These are phyloP conservation scores for Wickerhamomyces ciferrii DNA, from an alignment of 805 yeast genomes.

Conservation along the genomic window DNA sequence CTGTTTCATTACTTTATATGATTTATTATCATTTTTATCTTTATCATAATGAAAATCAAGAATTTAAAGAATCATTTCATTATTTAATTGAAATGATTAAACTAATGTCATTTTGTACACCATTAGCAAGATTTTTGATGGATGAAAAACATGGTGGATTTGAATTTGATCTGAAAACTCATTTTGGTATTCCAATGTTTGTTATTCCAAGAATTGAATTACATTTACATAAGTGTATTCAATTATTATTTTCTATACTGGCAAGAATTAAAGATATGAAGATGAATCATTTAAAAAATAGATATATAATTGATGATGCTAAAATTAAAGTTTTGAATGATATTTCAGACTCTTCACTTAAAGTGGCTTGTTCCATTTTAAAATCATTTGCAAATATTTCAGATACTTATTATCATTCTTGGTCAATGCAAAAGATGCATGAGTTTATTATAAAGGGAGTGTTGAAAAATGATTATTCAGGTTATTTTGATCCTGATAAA, in stretches of 20 bases:
- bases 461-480: not conserved
- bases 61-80: constrained; percentile 8
- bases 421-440: constrained; percentile 20
- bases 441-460: constrained; percentile 9
- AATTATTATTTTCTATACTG: constrained; percentile 10
- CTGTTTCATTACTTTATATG: constrained; percentile 12
- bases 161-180: constrained; percentile 12
- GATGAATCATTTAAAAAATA: not conserved
- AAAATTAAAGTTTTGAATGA: constrained; percentile 8
- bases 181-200: constrained; percentile 15
- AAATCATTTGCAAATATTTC: constrained; percentile 9
- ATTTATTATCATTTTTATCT: constrained; percentile 19
- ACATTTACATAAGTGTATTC: constrained; percentile 14
- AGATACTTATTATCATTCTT: constrained; percentile 20
- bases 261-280: constrained; percentile 10
- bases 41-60: constrained; percentile 9
- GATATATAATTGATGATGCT: not conserved
- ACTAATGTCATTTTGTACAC: not conserved
- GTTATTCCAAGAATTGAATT: constrained; percentile 18
- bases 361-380: constrained; percentile 1
- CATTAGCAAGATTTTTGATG: not conserved
- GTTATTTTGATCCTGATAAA: constrained; percentile 1
- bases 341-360: constrained; percentile 1
- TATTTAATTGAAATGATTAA: constrained; percentile 7
- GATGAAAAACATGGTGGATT: not conserved